Evolutionary conservation across 441 rosid genomes (phyloP).

Genomic region (Theobroma grandiflorum): DNA sequence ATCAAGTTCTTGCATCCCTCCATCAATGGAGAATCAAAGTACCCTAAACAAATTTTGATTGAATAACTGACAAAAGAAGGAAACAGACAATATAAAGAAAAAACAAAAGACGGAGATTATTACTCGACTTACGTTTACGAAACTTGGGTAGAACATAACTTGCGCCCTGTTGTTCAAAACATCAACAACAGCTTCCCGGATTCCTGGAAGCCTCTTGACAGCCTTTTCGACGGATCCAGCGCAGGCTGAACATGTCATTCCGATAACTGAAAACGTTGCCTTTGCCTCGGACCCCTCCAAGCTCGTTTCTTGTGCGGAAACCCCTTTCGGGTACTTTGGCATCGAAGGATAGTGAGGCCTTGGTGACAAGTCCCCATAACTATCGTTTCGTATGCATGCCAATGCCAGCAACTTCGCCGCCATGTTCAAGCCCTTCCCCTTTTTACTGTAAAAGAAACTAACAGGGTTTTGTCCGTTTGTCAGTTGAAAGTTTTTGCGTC

Average conservation of each 20-base stretch:
- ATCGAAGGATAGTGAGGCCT: constrained; percentile 68
- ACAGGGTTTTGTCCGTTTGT: not conserved
- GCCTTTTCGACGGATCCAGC: constrained; percentile 90
- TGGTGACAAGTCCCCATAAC: constrained; percentile 51
- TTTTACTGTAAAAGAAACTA: not conserved
- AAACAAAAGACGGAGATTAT: not conserved
- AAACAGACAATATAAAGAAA: not conserved
- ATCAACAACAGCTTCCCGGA: constrained; percentile 72
- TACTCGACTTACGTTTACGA: constrained; percentile 53
- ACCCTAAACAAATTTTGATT: not conserved
- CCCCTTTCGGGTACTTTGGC: constrained; percentile 71
- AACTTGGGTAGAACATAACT: constrained; percentile 61
- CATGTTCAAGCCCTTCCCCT: constrained; percentile 39
- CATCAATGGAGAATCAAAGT: not conserved
- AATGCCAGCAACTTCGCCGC: constrained; percentile 70
- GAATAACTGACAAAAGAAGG: not conserved
- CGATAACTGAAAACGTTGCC: constrained; percentile 60
- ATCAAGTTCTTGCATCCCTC: not conserved
- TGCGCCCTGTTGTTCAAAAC: constrained; percentile 70
- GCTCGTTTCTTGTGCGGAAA: constrained; percentile 40
- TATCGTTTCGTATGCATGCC: constrained; percentile 66
- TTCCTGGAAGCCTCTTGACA: constrained; percentile 75
- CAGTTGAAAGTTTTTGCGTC: not conserved
- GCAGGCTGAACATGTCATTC: constrained; percentile 86
- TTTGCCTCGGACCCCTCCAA: constrained; percentile 47